Evolutionary conservation across 176 grass and related monocot species (phyloP), one percentile per base, ranked within the genome.

Genomic region (Cocos nucifera): DNA sequence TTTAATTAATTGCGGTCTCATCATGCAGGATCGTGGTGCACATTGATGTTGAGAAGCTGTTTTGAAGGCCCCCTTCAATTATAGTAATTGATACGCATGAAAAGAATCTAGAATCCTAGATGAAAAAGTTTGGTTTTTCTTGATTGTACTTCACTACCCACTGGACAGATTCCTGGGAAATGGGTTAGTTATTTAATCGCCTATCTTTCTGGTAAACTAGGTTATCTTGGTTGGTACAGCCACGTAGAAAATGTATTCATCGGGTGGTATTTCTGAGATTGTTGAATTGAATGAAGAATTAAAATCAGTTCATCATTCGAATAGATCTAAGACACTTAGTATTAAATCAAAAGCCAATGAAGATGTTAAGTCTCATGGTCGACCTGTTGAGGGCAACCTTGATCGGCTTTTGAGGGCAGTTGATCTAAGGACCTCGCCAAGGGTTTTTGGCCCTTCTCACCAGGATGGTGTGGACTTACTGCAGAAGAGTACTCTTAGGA

Each of bases 231-330:
- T 10, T 39, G 16, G 29, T 60, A 54, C 1, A 63, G 49, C 49
- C 32, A 50, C 22, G 28, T 6, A 10, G 7, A 60, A 70, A 58
- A 92, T 85, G 84, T 84, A 69, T 51, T 72, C 81, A 17, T 83
- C 81, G 22, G 74, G 81, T 69, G 79, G 78, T 78, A 92, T 63
- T 72, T 91, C 84, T 3, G 93, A 98, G 66, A 98, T 98, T 64
- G 79, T 92, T 50, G 93, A 98, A 86, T 82, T 80, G 69, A 88
- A 77, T 20, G 81, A 88, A 59, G 81, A 88, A 77, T 69, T 74
- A 4, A 73, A 63, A 65, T 73, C 51, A 32, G 59, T 52, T 18
- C 8, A 56, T 21, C 70, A 73, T 6, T 51, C 66, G 69, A 61
- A 56, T 62, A 72, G 77, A 53, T 78, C 83, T 18, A 80, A 64